phyloP scores from a whole-genome alignment of 345 rosid species.

The Dimocarpus longan region DNA sequence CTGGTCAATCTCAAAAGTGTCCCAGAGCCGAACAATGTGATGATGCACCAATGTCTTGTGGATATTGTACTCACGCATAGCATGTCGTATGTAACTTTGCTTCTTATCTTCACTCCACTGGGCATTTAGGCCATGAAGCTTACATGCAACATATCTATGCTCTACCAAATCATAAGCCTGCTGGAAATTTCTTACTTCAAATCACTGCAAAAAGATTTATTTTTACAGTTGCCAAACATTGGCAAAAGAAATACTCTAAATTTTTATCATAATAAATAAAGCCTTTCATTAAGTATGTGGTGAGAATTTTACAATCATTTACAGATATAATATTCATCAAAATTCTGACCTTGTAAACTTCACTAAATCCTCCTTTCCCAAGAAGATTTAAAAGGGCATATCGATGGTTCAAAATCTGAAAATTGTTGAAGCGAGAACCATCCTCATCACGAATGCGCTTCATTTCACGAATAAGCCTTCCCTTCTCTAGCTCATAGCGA shows the following conservation, averaged over 20 bases:
- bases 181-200: slow-evolving; percentile 68
- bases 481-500: slow-evolving; percentile 94
- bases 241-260: slow-evolving; percentile 40
- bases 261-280: slow-evolving; percentile 16
- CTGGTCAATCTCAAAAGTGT: slow-evolving; percentile 93
- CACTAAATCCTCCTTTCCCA: slow-evolving; percentile 99
- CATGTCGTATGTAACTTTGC: slow-evolving; percentile 96
- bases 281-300: slow-evolving; percentile 16
- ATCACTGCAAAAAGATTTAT: slow-evolving; percentile 57
- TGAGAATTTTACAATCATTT: slow-evolving; percentile 22
- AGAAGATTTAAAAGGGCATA: slow-evolving; percentile 96
- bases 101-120: slow-evolving; percentile 99
- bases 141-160: slow-evolving; percentile 96
- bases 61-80: slow-evolving; percentile 91
- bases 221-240: slow-evolving; percentile 61
- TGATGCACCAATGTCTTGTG: slow-evolving; percentile 97
- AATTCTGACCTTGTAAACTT: slow-evolving; percentile 96
- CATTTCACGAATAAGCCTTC: slow-evolving; percentile 96
- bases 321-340: slow-evolving; percentile 21
- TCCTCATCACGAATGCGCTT: slow-evolving; percentile 98
- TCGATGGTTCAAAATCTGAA: slow-evolving; percentile 81
- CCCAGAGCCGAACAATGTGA: slow-evolving; percentile 99
- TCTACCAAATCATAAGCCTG: slow-evolving; percentile 99
- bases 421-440: slow-evolving; percentile 96
- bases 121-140: slow-evolving; percentile 96